These are phyloP conservation scores for Volvox reticuliferus DNA, from an alignment of 139 green algal genomes.

Conservation along the genomic window DNA sequence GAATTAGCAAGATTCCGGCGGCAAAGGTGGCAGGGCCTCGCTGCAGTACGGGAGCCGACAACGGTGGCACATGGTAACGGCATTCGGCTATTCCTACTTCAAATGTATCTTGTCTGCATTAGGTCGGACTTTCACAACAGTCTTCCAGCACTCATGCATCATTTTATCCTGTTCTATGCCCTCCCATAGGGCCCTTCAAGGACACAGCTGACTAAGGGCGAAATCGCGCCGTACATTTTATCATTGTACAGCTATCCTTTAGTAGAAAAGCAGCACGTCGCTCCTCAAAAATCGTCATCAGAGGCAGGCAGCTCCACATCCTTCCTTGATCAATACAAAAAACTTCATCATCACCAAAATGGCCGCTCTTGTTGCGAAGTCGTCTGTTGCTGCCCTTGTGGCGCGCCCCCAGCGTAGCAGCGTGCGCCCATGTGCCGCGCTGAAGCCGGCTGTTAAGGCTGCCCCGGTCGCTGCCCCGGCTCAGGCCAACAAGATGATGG, in stretches of 20 bases:
- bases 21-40: no score
- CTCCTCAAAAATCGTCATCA: no score
- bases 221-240: no score
- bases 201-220: no score
- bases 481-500: constrained; percentile 79
- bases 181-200: no score
- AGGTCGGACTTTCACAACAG: neutral
- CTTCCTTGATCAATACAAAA: no score
- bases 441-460: constrained; percentile 53
- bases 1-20: no score
- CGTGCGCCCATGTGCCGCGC: constrained; percentile 37
- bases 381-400: constrained; percentile 26
- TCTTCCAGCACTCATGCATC: neutral
- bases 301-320: neutral
- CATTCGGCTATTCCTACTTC: no score
- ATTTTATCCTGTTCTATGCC: neutral
- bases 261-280: no score
- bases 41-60: no score
- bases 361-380: constrained; percentile 53
- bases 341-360: constrained; percentile 26
- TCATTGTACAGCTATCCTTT: no score
- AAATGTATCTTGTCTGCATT: neutral
- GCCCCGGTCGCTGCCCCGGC: constrained; percentile 65
- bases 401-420: constrained; percentile 10
- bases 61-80: no score